Percentiles rank a stretch among this genome's conserved stretches.
phyloP scores from a whole-genome alignment of 352 stramenopile genomes.

The Globisporangium carolinianum region DNA sequence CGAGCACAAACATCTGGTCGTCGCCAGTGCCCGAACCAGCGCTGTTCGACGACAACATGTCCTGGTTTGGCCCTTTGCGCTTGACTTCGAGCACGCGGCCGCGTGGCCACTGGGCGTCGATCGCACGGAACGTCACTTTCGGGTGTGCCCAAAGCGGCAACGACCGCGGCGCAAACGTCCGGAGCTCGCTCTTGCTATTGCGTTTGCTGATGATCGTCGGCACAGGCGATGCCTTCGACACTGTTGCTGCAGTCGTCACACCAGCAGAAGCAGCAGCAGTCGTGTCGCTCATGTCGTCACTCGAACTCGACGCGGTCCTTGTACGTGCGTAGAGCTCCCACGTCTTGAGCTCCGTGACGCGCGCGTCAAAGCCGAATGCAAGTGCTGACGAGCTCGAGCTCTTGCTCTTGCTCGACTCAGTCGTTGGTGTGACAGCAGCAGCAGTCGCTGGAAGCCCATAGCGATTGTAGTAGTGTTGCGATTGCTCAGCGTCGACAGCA shows the following conservation, averaged over 20 bases:
- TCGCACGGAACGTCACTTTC: slow-evolving; percentile 61
- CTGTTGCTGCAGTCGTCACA: background rate
- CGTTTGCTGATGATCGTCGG: slow-evolving; percentile 12
- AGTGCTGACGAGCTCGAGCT: slow-evolving; percentile 31
- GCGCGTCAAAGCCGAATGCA: slow-evolving; percentile 61
- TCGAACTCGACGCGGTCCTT: background rate
- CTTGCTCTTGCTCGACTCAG: slow-evolving; percentile 9
- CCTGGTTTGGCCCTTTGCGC: slow-evolving; percentile 52
- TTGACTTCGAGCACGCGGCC: slow-evolving; percentile 67
- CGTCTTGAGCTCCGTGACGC: slow-evolving; percentile 48
- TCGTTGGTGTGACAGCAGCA: background rate
- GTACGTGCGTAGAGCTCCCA: slow-evolving; percentile 36
- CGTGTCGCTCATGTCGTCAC: slow-evolving; percentile 6
- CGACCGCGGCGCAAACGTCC: slow-evolving; percentile 53
- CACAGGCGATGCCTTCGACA: background rate
- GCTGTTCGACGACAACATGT: slow-evolving; percentile 13
- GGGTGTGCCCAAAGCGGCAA: slow-evolving; percentile 72
- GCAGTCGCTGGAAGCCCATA: background rate
- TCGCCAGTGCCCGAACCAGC: slow-evolving; percentile 23
- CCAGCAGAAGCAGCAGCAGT: background rate
- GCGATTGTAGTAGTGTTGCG: background rate
- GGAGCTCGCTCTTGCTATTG: slow-evolving; percentile 51
- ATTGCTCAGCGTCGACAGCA: too few relatives aligned
- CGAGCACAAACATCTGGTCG: slow-evolving; percentile 76
- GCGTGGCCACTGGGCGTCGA: slow-evolving; percentile 38